Conservation (phyloP, 495 filamentous ascomycete species). For the Neurospora hispaniola region DNA sequence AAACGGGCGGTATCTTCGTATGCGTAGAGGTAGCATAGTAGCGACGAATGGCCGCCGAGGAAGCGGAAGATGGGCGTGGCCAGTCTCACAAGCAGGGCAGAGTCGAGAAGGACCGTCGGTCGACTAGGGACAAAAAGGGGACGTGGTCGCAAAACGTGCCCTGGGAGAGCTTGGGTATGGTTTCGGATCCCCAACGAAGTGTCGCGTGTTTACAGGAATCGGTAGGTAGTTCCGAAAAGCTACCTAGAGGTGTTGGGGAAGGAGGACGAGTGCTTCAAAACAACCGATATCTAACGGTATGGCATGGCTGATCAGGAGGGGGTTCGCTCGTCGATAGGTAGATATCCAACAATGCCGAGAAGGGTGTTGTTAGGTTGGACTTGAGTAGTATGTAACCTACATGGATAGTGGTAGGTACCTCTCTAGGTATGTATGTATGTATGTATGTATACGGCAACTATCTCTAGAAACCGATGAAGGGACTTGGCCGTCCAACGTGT, state of each 20-base stretch:
- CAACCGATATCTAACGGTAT: background rate
- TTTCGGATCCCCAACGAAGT: background rate
- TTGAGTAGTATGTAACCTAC: background rate
- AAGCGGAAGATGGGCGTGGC: background rate
- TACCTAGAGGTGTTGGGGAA: background rate
- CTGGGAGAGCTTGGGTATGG: background rate
- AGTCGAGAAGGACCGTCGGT: background rate
- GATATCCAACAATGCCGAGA: background rate
- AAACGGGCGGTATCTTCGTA: constrained; percentile 68
- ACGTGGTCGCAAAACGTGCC: background rate
- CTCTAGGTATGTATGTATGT: background rate
- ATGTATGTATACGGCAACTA: background rate
- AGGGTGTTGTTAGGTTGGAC: background rate
- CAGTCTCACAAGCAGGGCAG: background rate
- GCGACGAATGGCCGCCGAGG: background rate
- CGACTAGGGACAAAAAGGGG: background rate
- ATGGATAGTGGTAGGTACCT: background rate
- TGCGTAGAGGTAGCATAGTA: constrained; percentile 51
- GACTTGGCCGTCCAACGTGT: background rate
- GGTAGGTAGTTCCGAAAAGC: background rate
- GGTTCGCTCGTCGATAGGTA: background rate
- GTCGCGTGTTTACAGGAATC: background rate
- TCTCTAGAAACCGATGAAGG: background rate
- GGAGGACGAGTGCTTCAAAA: background rate
- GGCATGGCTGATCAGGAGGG: background rate